Percentiles rank a stretch among this genome's conserved stretches.
phyloP scores from a whole-genome alignment of 2,329 filamentous ascomycete genomes.

The Leptographium flavum region DNA sequence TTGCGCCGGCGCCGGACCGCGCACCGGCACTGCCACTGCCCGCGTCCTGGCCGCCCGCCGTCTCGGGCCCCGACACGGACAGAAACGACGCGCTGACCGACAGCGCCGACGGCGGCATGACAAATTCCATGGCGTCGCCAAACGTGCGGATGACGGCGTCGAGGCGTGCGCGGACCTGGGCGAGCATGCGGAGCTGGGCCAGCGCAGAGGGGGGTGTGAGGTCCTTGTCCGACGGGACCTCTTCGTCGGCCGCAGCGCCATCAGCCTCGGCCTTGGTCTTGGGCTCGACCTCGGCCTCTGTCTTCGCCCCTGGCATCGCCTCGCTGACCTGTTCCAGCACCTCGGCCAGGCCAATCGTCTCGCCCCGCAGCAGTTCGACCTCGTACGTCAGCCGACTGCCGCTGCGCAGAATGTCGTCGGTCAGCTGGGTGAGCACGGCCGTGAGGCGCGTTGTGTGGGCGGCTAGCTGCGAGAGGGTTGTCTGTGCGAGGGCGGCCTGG shows the following conservation, averaged over 20 bases:
- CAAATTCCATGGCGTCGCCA: conserved; percentile 91
- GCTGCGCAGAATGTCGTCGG: conserved; percentile 86
- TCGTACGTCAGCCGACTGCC: conserved; percentile 84
- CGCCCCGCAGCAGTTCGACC: conserved; percentile 83
- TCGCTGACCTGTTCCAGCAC: conserved; percentile 51
- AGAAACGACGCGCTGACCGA: conserved; percentile 76
- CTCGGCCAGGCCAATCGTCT: conserved; percentile 69
- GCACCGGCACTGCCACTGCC: conserved; percentile 19
- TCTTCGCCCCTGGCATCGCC: not conserved
- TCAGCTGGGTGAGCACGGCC: conserved; percentile 69
- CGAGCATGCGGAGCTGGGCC: conserved; percentile 66
- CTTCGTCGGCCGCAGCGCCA: conserved; percentile 9
- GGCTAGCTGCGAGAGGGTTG: conserved; percentile 74
- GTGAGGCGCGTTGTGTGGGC: conserved; percentile 77
- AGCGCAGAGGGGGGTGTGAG: conserved; percentile 46
- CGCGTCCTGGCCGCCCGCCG: conserved; percentile 29
- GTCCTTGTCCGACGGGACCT: conserved; percentile 1
- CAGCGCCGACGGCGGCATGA: conserved; percentile 74
- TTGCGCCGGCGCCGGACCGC: not conserved
- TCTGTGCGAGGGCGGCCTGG: conserved; percentile 67
- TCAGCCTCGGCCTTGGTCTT: conserved; percentile 5
- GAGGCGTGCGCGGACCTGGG: conserved; percentile 67
- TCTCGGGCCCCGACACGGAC: conserved; percentile 76
- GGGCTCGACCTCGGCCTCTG: not conserved
- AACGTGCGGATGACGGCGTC: conserved; percentile 85